Base-by-base conservation (phyloP, 257 asterid genomes). In the Leonotis leonurus region DNA sequence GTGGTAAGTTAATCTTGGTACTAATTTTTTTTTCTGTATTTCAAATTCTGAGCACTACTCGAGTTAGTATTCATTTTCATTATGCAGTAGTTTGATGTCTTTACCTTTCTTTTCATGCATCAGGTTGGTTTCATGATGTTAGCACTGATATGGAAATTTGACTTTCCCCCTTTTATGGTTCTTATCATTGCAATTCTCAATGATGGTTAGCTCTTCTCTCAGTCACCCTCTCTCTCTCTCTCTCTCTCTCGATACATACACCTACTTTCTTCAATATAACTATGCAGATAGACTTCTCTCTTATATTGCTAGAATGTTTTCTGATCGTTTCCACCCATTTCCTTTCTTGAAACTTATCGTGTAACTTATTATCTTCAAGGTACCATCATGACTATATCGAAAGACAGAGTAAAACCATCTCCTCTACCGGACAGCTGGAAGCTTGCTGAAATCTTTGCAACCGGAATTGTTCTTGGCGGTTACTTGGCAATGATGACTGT, bases 371-470 rank as follows among this genome's bases (percentile, higher is more conserved):
- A 10, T 39, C 39, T 50, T 50, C 25, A 66, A 87, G 94, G 95
- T 70, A 87, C 95, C 60, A 87, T 87, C 73, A 87, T 87, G 95
- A 87, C 95, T 8, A 87, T 87, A 72, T 87, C 95, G 8, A 87
- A 87, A 72, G 95, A 87, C 68, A 79, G 95, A 75, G 95, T 87
- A 65, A 87, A 82, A 51, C 95, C 95, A 49, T 87, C 95, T 65
- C 95, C 95, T 50, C 78, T 82, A 20, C 95, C 95, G 0, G 95
- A 87, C 74, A 87, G 95, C 80, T 87, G 95, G 95, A 87, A 87
- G 77, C 85, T 87, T 22, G 82, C 81, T 64, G 95, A 87, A 68
- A 87, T 87, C 29, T 87, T 87, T 52, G 76, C 94, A 17, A 84
- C 95, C 62, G 95, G 95, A 67, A 25, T 87, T 65, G 67, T 87